Base-by-base conservation (phyloP, 495 filamentous ascomycete genomes). In the Trichoderma orchidacearum region DNA sequence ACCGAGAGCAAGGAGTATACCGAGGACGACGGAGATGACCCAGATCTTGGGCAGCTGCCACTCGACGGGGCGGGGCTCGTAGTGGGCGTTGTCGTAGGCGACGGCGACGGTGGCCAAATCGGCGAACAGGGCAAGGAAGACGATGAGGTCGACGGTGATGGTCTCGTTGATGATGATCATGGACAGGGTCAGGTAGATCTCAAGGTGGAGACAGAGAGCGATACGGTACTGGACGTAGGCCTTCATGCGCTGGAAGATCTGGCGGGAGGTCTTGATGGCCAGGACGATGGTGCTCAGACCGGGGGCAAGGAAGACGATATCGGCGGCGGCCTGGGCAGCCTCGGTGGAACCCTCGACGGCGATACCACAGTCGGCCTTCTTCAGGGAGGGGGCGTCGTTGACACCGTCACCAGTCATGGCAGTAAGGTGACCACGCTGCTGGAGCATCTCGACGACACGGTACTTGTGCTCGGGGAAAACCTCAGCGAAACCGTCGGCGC, bases 391-490 rank as follows among this genome's bases (percentile, higher is more conserved):
- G 51, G 91, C 91, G 71, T 96, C 91, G 72, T 96, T 96, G 68
- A 96, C 91, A 79, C 91, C 91, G 64, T 96, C 91, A 74, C 91
- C 91, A 71, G 91, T 96, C 91, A 96, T 96, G 62, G 91, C 91
- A 70, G 93, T 91, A 35, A 96, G 77, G 77, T 95, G 91, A 62
- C 91, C 91, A 77, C 91, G 87, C 73, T 95, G 87, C 72, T 96
- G 91, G 25, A 96, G 84, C 74, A 95, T 94, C 71, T 95, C 87
- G 62, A 96, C 91, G 65, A 96, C 91, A 62, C 94, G 90, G 72
- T 92, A 95, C 79, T 96, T 96, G 77, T 96, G 91, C 72, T 96
- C 89, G 56, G 91, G 91, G 79, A 95, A 96, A 38, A 96, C 91
- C 71, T 96, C 91, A 62, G 86, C 86, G 70, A 95, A 95, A 69